Percentiles rank a stretch among this genome's conserved stretches.
Evolutionary conservation across 1,139 yeast species (phyloP).

Genomic region (Debaryomyces sp.): DNA sequence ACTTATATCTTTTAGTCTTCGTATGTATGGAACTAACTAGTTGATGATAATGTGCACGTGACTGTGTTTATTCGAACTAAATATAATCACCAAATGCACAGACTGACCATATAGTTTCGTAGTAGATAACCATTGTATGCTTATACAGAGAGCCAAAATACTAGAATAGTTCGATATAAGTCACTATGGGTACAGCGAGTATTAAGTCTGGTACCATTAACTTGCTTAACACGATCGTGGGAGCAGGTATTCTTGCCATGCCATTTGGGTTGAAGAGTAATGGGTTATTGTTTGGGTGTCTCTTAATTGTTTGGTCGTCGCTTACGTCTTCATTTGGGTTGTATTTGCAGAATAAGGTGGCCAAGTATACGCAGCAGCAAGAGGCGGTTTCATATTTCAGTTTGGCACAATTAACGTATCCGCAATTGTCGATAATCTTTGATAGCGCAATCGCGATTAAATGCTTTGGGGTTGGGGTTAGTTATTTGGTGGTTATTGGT

Average conservation of each 20-base stretch:
- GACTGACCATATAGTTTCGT: not conserved
- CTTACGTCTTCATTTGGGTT: constrained; percentile 55
- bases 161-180: not conserved
- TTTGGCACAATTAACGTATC: constrained; percentile 56
- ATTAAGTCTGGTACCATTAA: constrained; percentile 54
- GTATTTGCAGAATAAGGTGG: constrained; percentile 52
- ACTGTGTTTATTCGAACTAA: not conserved
- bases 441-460: constrained; percentile 60
- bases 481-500: constrained; percentile 86
- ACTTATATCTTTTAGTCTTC: not conserved
- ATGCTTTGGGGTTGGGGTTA: constrained; percentile 89
- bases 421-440: constrained; percentile 46
- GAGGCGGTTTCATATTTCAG: constrained; percentile 57
- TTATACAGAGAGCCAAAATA: not conserved
- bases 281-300: constrained; percentile 51
- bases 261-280: constrained; percentile 56
- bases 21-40: not conserved
- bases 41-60: not conserved
- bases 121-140: not conserved
- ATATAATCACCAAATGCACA: not conserved
- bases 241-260: constrained; percentile 62
- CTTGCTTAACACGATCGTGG: constrained; percentile 55
- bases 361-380: constrained; percentile 51
- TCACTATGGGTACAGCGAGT: constrained; percentile 31
- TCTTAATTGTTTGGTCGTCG: constrained; percentile 50